Evolutionary conservation across 78 protist genomes (phyloP).

Genomic region (Goniomonas avonlea): DNA sequence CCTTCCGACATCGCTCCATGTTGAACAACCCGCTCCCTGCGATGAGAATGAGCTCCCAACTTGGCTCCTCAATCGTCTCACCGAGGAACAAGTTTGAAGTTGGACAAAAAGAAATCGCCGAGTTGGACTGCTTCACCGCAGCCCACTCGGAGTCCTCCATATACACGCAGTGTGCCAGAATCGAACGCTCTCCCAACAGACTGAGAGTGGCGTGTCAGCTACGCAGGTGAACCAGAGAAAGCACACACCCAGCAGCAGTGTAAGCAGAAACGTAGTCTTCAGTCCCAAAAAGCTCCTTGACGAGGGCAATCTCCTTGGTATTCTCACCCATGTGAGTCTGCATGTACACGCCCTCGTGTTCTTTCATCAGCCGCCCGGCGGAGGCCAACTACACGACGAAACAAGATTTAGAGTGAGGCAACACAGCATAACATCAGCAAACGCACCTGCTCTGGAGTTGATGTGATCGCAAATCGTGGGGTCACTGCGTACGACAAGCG

Average conservation of each 20-base stretch:
- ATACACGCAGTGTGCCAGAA: slow-evolving; percentile 10
- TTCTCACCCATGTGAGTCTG: slow-evolving; percentile 10
- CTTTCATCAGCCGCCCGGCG: too few species aligned
- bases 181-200: neutral
- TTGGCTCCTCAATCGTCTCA: too few species aligned
- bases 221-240: neutral
- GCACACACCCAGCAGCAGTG: neutral
- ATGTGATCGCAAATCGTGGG: slow-evolving; percentile 16
- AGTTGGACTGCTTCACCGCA: neutral
- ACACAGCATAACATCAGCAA: too few species aligned
- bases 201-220: neutral
- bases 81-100: slow-evolving; percentile 19
- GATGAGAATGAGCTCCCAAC: too few species aligned
- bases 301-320: neutral
- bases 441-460: slow-evolving; percentile 8
- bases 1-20: neutral
- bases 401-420: too few species aligned
- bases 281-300: neutral
- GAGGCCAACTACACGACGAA: too few species aligned
- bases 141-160: slow-evolving; percentile 1
- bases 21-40: neutral
- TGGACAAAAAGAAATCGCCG: neutral
- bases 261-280: too few species aligned
- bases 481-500: slow-evolving; percentile 8
- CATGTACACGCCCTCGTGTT: slow-evolving; percentile 13